Base-by-base conservation (phyloP, 148 eudicot genomes). In the Nepenthes gracilis region DNA sequence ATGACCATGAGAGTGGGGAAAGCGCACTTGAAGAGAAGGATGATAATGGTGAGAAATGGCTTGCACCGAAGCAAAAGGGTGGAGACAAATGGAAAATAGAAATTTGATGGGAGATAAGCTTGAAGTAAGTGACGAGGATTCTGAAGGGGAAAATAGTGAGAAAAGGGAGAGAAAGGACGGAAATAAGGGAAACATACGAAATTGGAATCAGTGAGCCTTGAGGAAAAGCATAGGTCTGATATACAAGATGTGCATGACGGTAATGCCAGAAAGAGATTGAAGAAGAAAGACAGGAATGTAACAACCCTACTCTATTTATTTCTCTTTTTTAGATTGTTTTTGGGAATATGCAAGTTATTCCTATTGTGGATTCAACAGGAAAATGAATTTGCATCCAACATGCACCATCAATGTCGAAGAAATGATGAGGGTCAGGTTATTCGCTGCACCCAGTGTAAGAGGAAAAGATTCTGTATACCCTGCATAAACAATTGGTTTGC, bases 401-500 rank as follows among this genome's bases (percentile, higher is more conserved):
- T 54, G 54, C 85, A 91, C 60, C 96, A 88, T 63, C 96, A 88
- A 57, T 88, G 96, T 77, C 75, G 80, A 73, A 83, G 91, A 68
- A 85, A 81, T 69, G 91, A 88, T 55, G 83, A 83, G 47, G 90
- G 84, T 14, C 64, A 76, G 54, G 80, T 75, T 61, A 70, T 85
- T 10, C 57, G 66, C 35, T 88, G 96, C 62, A 72, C 58, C 49
- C 69, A 12, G 34, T 82, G 85, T 55, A 66, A 37, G 1, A 54
- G 43, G 48, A 88, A 80, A 51, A 75, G 84, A 64, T 85, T 72
- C 63, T 88, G 91, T 58, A 43, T 73, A 1, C 74, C 67, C 64
- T 88, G 96, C 73, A 79, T 88, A 32, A 68, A 36, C 0, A 77
- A 13, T 43, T 88, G 96, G 85, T 81, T 61, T 23, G 23, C 23